Base-by-base conservation (phyloP, 2,329 filamentous ascomycete species). In the Domatiomyces catenatus region DNA sequence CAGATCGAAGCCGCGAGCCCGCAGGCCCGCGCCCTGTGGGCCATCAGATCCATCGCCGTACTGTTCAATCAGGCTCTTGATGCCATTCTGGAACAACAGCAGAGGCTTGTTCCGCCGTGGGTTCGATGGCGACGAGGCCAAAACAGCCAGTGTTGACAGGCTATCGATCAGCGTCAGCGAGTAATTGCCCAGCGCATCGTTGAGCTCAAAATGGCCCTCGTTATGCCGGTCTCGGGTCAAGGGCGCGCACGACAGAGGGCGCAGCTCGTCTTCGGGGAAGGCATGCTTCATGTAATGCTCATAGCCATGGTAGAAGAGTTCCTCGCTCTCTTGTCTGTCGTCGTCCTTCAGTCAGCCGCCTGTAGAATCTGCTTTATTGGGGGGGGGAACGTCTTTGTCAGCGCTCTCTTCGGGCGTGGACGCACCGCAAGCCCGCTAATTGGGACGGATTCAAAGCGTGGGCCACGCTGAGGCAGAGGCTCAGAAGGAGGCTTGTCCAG, bases 231-330 rank as follows among this genome's bases (percentile, higher is more conserved):
- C 89, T 67, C 92, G 83, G 42, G 85, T 87, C 61, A 96, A 73
- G 5, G 92, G 87, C 15, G 72, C 72, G 68, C 92, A 98, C 22
- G 86, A 81, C 18, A 98, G 71, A 7, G 92, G 92, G 45, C 86
- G 84, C 51, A 98, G 73, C 78, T 90, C 92, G 63, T 98, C 92
- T 67, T 96, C 92, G 10, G 92, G 92, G 63, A 95, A 98, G 52
- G 89, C 92, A 67, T 94, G 75, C 57, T 78, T 70, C 81, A 95
- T 92, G 71, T 98, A 98, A 67, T 90, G 94, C 69, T 89, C 81
- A 71, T 82, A 96, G 53, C 92, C 92, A 73, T 98, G 92, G 67
- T 94, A 94, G 72, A 96, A 96, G 76, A 96, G 87, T 59, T 86
- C 66, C 56, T 73, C 69, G 48, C 70, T 69, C 59, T 72, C 70